Evolutionary conservation across 257 asterid genomes (phyloP).

Genomic region (Jasminum sambac): DNA sequence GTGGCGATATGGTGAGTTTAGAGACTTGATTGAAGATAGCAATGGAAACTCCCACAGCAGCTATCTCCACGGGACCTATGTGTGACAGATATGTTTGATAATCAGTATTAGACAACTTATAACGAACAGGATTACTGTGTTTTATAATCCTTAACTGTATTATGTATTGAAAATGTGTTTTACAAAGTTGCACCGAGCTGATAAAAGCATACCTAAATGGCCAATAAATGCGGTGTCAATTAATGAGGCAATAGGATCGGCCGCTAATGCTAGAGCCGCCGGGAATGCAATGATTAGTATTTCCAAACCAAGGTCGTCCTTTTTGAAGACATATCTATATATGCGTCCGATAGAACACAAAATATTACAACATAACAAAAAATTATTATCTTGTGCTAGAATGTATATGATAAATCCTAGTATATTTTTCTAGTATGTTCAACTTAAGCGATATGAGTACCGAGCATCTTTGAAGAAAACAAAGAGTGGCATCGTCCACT

Average conservation of each 20-base stretch:
- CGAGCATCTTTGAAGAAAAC: conserved; percentile 69
- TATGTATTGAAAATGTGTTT: neutral
- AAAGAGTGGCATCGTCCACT: conserved; percentile 56
- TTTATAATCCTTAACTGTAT: neutral
- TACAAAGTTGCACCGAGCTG: neutral
- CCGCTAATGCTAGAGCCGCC: conserved; percentile 93
- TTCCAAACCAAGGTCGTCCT: conserved; percentile 78
- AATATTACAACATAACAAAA: neutral
- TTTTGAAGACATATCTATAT: conserved; percentile 64
- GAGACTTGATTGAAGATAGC: conserved; percentile 89
- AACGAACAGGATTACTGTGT: neutral
- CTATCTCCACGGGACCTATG: conserved; percentile 79
- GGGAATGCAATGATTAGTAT: conserved; percentile 75
- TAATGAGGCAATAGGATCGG: conserved; percentile 91
- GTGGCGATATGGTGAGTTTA: conserved; percentile 87
- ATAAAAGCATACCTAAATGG: conserved; percentile 54
- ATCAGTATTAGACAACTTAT: neutral
- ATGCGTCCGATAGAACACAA: neutral
- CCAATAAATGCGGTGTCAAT: conserved; percentile 89
- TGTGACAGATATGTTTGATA: neutral
- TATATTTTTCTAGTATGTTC: neutral
- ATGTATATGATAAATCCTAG: neutral
- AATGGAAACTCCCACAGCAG: conserved; percentile 88
- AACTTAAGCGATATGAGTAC: too few species aligned
- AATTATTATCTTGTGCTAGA: neutral